Evolutionary conservation across 2,329 filamentous ascomycete species (phyloP).

Genomic region (Rutstroemia sp.): DNA sequence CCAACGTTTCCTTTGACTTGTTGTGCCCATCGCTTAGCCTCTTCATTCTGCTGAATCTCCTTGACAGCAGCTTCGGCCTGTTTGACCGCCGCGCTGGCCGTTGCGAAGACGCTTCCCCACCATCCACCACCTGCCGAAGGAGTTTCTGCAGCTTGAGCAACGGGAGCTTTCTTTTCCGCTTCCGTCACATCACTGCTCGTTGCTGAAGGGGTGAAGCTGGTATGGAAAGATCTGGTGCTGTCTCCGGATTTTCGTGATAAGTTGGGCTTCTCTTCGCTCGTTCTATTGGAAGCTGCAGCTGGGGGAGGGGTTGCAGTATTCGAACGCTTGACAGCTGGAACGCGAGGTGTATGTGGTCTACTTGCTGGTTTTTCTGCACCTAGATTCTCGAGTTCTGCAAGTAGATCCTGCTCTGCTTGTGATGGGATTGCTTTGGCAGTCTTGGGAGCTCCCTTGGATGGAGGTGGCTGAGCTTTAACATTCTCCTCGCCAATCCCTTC

Average conservation of each 20-base stretch:
- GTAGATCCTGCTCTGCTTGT: constrained; percentile 57
- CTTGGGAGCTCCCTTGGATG: constrained; percentile 31
- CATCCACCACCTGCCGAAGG: constrained; percentile 58
- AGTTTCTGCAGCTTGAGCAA: constrained; percentile 35
- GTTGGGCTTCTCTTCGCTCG: constrained; percentile 52
- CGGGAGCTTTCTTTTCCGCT: constrained; percentile 43
- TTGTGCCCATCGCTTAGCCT: constrained; percentile 92
- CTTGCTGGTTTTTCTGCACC: constrained; percentile 61
- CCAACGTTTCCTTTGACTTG: constrained; percentile 88
- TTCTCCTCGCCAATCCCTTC: constrained; percentile 50
- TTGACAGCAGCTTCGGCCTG: constrained; percentile 89
- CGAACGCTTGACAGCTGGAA: constrained; percentile 46
- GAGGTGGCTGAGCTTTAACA: constrained; percentile 36
- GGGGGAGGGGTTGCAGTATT: constrained; percentile 40
- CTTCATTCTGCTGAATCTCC: constrained; percentile 92
- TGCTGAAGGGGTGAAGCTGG: constrained; percentile 63
- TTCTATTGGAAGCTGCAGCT: constrained; percentile 45
- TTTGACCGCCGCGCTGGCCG: constrained; percentile 70
- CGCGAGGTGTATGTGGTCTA: constrained; percentile 76
- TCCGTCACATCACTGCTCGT: constrained; percentile 54
- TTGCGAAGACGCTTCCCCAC: constrained; percentile 83
- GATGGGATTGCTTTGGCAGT: constrained; percentile 32
- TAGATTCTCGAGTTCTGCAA: constrained; percentile 75
- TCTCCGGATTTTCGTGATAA: constrained; percentile 66
- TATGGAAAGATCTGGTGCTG: constrained; percentile 63